phyloP scores from a whole-genome alignment of 345 rosid genomes.

The Citropsis articulata region DNA sequence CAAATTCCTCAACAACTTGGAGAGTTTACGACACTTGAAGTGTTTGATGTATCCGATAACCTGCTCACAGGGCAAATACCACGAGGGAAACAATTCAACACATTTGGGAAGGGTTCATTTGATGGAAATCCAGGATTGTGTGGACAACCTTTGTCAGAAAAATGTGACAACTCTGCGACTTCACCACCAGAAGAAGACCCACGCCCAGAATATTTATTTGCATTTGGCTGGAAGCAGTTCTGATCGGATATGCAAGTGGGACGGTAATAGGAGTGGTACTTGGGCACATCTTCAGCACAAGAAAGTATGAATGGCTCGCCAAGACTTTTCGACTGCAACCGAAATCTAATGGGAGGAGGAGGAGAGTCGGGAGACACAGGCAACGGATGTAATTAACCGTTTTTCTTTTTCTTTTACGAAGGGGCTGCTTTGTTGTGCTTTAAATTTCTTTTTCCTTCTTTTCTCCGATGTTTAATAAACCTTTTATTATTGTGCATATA shows the following conservation, averaged over 20 bases:
- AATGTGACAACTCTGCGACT: not conserved
- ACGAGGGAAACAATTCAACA: not conserved
- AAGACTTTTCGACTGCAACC: not conserved
- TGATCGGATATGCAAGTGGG: conserved; percentile 15
- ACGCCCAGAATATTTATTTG: not conserved
- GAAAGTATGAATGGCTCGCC: conserved; percentile 9
- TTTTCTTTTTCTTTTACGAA: not conserved
- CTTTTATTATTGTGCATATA: too few relatives aligned
- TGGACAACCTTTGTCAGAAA: not conserved
- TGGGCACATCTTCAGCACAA: not conserved
- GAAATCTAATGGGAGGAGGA: not conserved
- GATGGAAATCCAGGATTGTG: not conserved
- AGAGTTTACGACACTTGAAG: not conserved
- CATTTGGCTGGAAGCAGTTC: conserved; percentile 4
- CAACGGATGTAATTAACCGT: not conserved
- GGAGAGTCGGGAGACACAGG: not conserved
- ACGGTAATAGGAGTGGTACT: conserved; percentile 9
- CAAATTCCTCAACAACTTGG: not conserved
- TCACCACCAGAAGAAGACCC: not conserved
- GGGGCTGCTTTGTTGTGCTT: too few relatives aligned
- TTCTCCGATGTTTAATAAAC: too few relatives aligned
- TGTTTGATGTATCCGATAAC: not conserved
- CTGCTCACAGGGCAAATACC: not conserved
- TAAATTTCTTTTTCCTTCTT: too few relatives aligned
- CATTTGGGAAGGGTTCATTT: not conserved